These are phyloP conservation scores for Eustoma russellianum DNA, from an alignment of 257 asterid genomes.

Conservation along the genomic window DNA sequence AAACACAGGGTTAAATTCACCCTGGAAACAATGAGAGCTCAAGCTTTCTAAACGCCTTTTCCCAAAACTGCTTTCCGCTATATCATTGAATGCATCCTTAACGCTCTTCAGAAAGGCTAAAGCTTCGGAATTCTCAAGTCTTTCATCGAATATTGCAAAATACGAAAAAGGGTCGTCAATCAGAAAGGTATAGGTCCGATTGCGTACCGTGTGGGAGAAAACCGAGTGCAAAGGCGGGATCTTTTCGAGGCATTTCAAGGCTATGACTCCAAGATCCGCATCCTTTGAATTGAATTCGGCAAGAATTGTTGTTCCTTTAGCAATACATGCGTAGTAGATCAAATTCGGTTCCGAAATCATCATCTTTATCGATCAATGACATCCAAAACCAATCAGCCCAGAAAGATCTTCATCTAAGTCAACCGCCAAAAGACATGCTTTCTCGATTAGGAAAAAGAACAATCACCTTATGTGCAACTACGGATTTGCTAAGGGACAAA, in stretches of 20 bases:
- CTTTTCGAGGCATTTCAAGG: conserved; percentile 54
- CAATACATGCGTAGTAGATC: conserved; percentile 64
- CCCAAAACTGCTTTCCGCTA: conserved; percentile 14
- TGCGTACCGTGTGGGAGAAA: conserved; percentile 65
- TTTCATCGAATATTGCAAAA: conserved; percentile 57
- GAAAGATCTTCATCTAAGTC: background rate
- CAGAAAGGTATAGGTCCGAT: conserved; percentile 49
- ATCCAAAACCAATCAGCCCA: conserved; percentile 8
- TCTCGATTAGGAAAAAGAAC: background rate
- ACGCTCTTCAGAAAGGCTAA: conserved; percentile 41
- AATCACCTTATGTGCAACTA: background rate
- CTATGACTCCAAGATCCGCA: conserved; percentile 59
- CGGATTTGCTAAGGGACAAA: no score
- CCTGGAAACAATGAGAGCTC: conserved; percentile 69
- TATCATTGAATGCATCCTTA: conserved; percentile 36
- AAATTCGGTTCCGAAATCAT: conserved; percentile 49
- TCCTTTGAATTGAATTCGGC: conserved; percentile 78
- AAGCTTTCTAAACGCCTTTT: conserved; percentile 26
- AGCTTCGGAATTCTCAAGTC: conserved; percentile 42
- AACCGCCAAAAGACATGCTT: background rate
- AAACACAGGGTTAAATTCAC: conserved; percentile 69
- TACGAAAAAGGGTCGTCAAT: conserved; percentile 44
- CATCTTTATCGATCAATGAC: conserved; percentile 2
- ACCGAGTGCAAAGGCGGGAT: conserved; percentile 55
- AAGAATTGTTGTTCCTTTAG: conserved; percentile 41